These are phyloP conservation scores for Wickerhamiella vanderwaltii DNA, from an alignment of 805 yeast species.

Conservation along the genomic window DNA sequence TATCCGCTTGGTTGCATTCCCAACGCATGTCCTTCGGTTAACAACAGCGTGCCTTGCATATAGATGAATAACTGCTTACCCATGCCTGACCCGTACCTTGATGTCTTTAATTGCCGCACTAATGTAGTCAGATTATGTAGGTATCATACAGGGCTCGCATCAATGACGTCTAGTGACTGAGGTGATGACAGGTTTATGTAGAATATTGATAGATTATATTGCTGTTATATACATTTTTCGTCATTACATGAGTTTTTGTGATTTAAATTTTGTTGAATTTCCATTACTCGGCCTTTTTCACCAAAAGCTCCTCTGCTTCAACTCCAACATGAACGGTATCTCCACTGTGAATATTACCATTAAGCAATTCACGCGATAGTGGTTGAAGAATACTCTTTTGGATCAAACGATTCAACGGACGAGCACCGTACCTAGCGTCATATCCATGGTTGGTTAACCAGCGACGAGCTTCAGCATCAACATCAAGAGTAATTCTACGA, in stretches of 20 bases:
- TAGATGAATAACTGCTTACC: background rate
- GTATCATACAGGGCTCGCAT: too few species aligned
- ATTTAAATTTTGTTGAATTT: too few species aligned
- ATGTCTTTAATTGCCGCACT: too few species aligned
- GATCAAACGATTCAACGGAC: constrained; percentile 85
- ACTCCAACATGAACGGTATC: constrained; percentile 44
- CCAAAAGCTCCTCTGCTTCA: constrained; percentile 31
- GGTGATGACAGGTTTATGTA: too few species aligned
- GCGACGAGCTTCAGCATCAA: constrained; percentile 53
- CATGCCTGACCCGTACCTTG: too few species aligned
- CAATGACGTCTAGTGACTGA: too few species aligned
- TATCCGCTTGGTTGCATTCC: too few species aligned
- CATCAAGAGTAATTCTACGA: constrained; percentile 53
- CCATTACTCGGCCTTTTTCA: constrained; percentile 14
- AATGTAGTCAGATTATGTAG: too few species aligned
- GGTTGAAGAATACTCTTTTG: constrained; percentile 81
- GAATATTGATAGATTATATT: too few species aligned
- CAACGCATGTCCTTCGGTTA: too few species aligned
- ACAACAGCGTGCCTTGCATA: background rate
- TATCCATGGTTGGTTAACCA: constrained; percentile 81
- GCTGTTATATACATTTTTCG: too few species aligned
- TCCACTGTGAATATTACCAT: constrained; percentile 57
- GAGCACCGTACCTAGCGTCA: constrained; percentile 86
- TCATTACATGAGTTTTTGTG: too few species aligned
- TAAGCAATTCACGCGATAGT: constrained; percentile 64